A percentile compares a stretch with the other conserved stretches of the same genome.
These are phyloP conservation scores for Penicillium bialowiezense DNA, from an alignment of 495 filamentous ascomycete species.

Conservation along the genomic window DNA sequence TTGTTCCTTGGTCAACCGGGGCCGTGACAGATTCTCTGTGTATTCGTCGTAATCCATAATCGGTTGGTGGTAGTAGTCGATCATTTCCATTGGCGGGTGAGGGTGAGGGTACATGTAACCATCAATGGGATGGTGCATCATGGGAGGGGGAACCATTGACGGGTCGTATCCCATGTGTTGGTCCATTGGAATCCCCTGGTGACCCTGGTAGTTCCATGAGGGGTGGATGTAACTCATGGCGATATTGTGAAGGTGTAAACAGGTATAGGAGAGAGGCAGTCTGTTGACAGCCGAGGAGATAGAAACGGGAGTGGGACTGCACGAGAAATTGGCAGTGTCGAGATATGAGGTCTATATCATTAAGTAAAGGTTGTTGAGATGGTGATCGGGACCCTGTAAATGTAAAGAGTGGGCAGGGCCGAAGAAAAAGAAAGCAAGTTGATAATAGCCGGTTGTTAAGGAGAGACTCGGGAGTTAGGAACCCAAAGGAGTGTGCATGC, in stretches of 20 bases:
- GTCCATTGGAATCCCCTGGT: conserved; percentile 39
- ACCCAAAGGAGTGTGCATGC: conserved; percentile 11
- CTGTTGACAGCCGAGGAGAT: not conserved
- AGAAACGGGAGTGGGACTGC: conserved; percentile 3
- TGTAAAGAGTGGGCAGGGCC: conserved; percentile 11
- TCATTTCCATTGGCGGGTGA: conserved; percentile 43
- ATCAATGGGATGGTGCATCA: conserved; percentile 46
- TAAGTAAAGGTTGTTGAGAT: conserved; percentile 6
- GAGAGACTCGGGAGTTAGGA: conserved; percentile 19
- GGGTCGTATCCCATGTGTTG: conserved; percentile 41
- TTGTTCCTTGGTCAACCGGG: conserved; percentile 78
- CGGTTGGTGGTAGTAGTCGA: conserved; percentile 48
- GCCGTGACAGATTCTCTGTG: conserved; percentile 52
- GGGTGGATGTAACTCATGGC: conserved; percentile 47
- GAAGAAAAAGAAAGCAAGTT: conserved; percentile 18
- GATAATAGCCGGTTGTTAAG: conserved; percentile 17
- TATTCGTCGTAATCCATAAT: conserved; percentile 52
- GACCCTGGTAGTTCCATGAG: conserved; percentile 39
- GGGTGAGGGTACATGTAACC: conserved; percentile 43
- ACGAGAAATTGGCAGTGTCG: conserved; percentile 8
- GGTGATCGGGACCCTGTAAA: conserved; percentile 8
- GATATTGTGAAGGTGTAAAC: conserved; percentile 3
- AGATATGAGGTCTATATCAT: conserved; percentile 22
- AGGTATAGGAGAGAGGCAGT: conserved; percentile 6
- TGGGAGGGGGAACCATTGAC: conserved; percentile 38